A percentile compares a stretch with the other conserved stretches of the same genome.
phyloP scores from a whole-genome alignment of 164 flowering plant species.

The Macadamia integrifolia region DNA sequence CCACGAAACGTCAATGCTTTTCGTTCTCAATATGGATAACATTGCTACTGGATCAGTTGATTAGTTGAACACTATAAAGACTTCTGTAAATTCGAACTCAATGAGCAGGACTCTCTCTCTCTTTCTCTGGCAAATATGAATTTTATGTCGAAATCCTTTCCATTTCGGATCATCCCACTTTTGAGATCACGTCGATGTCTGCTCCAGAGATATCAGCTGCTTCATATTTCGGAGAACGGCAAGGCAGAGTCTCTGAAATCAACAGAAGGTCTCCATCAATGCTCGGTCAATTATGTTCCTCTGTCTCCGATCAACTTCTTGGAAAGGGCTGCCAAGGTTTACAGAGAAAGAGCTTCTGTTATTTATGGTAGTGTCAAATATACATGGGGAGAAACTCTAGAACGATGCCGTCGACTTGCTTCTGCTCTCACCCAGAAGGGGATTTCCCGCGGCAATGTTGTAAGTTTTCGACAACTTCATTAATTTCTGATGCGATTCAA shows the following conservation, averaged over 20 bases:
- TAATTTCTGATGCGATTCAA: not conserved
- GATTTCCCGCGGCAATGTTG: constrained; percentile 44
- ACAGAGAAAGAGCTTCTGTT: constrained; percentile 34
- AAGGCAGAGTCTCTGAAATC: not conserved
- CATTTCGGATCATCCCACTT: no score
- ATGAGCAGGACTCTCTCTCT: no score
- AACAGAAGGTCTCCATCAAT: constrained; percentile 33
- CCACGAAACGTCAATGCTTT: no score
- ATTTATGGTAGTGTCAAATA: constrained; percentile 36
- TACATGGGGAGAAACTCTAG: constrained; percentile 45
- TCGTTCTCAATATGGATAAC: no score
- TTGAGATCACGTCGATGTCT: no score
- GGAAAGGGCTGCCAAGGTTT: constrained; percentile 42
- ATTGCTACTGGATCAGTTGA: no score
- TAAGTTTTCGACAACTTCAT: constrained; percentile 12
- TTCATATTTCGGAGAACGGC: not conserved
- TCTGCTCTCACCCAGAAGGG: constrained; percentile 42
- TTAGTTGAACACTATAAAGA: no score
- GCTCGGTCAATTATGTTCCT: constrained; percentile 49
- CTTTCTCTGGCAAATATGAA: no score
- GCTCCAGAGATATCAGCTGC: not conserved
- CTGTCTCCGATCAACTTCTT: constrained; percentile 52
- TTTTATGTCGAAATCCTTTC: no score
- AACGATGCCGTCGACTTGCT: constrained; percentile 41
- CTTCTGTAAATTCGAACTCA: no score